These are phyloP conservation scores for Lipomyces kockii DNA, from an alignment of 805 yeast genomes.

Conservation along the genomic window DNA sequence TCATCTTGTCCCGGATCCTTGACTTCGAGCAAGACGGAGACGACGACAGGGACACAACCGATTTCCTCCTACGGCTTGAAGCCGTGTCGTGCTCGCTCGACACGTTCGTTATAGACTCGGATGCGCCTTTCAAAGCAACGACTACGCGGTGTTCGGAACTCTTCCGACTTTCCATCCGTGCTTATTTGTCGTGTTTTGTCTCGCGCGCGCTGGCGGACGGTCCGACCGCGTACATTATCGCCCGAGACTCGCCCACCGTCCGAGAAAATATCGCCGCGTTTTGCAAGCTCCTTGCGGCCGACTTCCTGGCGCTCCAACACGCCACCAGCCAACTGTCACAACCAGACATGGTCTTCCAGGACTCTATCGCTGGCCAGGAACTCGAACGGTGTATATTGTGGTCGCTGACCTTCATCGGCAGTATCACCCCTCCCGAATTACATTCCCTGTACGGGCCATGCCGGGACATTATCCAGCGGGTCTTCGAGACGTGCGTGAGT, in stretches of 20 bases:
- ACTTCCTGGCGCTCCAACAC: too few relatives aligned
- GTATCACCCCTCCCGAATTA: constrained; percentile 6
- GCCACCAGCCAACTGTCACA: not conserved
- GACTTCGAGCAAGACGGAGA: constrained; percentile 9
- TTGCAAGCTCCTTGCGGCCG: not conserved
- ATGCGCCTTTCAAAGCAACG: constrained; percentile 16
- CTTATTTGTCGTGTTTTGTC: constrained; percentile 19
- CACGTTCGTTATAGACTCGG: constrained; percentile 2
- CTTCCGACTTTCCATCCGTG: constrained; percentile 18
- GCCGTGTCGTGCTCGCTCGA: constrained; percentile 11
- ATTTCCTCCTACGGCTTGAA: constrained; percentile 9
- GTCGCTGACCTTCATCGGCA: constrained; percentile 19
- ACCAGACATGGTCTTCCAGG: too few relatives aligned
- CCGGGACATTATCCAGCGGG: constrained; percentile 11
- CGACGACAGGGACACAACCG: not conserved
- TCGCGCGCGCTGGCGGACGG: not conserved
- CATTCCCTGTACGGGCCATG: constrained; percentile 2
- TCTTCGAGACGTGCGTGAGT: constrained; percentile 10
- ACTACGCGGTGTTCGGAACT: constrained; percentile 23
- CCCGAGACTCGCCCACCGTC: not conserved
- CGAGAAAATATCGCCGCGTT: not conserved
- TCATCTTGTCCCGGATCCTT: constrained; percentile 17
- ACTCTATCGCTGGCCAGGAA: constrained; percentile 13
- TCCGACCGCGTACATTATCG: not conserved
- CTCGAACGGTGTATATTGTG: constrained; percentile 20